Base-by-base conservation (phyloP, 768 basidiomycete species). In the Podaxis sp. region DNA sequence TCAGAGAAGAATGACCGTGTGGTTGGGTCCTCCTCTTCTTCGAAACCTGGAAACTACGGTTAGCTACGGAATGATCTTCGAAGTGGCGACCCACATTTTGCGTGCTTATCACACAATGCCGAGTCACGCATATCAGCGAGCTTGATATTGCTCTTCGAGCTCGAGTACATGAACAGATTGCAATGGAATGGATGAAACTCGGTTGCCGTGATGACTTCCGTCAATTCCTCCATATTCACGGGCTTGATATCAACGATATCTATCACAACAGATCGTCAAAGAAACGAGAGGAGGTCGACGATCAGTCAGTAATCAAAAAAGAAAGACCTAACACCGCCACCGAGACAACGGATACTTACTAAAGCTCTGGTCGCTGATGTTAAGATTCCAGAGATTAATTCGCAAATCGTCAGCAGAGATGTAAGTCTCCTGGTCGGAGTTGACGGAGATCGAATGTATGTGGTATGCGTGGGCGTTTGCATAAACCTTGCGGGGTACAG, bases 191-290 rank as follows among this genome's bases (percentile, higher is more conserved):
- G 97, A 73, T 99, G 97, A 77, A 99, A 99, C 77, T 99, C 97
- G 53, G 97, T 95, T 11, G 96, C 94, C n/a, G 97, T 99, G 76
- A 99, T 99, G 73, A 99, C 97, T 75, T 99, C 97, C 15, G 97
- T 99, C 59, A 99, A 83, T 75, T 99, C 97, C 74, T 99, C 97
- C 97, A 99, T 99, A 77, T 99, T 99, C 70, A 94, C 88, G 2
- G 97, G 97, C 74, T 99, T 99, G 86, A 99, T 99, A 76, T 99
- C 97, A 66, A 99, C 96, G 71, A 99, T 99, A 78, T 99, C 97
- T 99, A 44, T 66, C 59, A 56, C 37, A 58, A 66, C 53, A 56
- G 54, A 64, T 49, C 28, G 13, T 51, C 61, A 38, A 46, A 41
- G 37, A 24, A 60, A 52, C 50, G 40, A 20, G 33, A 37, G 2